Evolutionary conservation across 805 yeast genomes (phyloP).

Genomic region (Metschnikowia henanensis): DNA sequence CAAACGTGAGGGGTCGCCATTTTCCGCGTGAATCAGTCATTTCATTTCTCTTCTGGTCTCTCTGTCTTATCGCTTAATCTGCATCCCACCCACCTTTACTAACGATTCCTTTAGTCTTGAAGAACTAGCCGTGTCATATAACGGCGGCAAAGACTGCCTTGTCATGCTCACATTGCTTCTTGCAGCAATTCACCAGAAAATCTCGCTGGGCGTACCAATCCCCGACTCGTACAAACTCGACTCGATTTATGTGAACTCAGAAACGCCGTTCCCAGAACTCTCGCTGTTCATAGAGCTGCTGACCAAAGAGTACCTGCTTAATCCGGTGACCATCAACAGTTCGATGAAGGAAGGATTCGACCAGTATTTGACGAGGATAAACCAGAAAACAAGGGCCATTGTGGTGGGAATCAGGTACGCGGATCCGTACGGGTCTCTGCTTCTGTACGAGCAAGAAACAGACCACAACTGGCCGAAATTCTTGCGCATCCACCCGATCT

Average conservation of each 20-base stretch:
- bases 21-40: too few species aligned
- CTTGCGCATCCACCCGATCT: slow-evolving; percentile 79
- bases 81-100: too few species aligned
- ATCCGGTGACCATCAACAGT: slow-evolving; percentile 42
- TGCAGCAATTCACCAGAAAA: slow-evolving; percentile 45
- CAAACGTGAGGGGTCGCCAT: too few species aligned
- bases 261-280: slow-evolving; percentile 69
- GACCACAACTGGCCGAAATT: slow-evolving; percentile 93
- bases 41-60: background rate
- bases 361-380: slow-evolving; percentile 48
- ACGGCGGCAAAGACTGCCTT: slow-evolving; percentile 96
- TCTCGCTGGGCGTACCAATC: slow-evolving; percentile 13
- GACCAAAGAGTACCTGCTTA: slow-evolving; percentile 53
- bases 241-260: slow-evolving; percentile 76
- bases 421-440: slow-evolving; percentile 75
- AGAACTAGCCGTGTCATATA: slow-evolving; percentile 78
- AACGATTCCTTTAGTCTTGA: slow-evolving; percentile 23
- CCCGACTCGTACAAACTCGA: slow-evolving; percentile 41
- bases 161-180: slow-evolving; percentile 79
- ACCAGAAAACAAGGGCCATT: slow-evolving; percentile 64
- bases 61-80: background rate
- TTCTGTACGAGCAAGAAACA: slow-evolving; percentile 66
- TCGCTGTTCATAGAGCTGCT: slow-evolving; percentile 62
- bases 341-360: slow-evolving; percentile 70
- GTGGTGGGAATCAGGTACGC: slow-evolving; percentile 86